phyloP scores from a whole-genome alignment of 23 red algal genomes.

The Gracilaria domingensis region DNA sequence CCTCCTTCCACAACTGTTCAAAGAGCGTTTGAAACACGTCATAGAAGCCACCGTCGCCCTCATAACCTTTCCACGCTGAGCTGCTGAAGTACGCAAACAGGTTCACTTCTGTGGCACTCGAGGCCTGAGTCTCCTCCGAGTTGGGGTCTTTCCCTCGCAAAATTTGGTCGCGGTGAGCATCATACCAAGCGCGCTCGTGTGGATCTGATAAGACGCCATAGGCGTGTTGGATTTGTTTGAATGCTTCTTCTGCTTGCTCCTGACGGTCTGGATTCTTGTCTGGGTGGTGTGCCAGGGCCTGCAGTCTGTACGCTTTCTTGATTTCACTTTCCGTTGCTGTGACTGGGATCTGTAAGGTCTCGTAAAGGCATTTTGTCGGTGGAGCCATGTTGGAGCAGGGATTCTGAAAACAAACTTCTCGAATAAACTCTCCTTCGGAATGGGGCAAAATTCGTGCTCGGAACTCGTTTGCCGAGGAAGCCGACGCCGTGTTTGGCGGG shows the following conservation, averaged over 20 bases:
- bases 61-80: conserved; percentile 80
- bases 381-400: conserved; percentile 11
- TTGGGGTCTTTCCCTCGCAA: conserved; percentile 79
- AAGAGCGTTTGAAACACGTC: conserved; percentile 82
- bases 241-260: conserved; percentile 73
- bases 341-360: conserved; percentile 70
- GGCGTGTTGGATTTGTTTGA: conserved; percentile 89
- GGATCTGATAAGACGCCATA: conserved; percentile 94
- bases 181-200: conserved; percentile 98
- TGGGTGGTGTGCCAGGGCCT: conserved; percentile 82
- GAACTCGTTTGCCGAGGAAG: too few species aligned
- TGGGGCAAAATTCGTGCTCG: neutral
- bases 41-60: conserved; percentile 71
- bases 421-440: neutral
- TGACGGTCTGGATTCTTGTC: conserved; percentile 91
- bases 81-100: conserved; percentile 84
- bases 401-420: neutral
- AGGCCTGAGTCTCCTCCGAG: conserved; percentile 43
- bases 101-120: conserved; percentile 73
- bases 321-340: conserved; percentile 90
- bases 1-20: conserved; percentile 74
- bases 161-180: conserved; percentile 92
- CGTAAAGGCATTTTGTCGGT: conserved; percentile 85
- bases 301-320: conserved; percentile 80
- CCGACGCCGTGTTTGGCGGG: neutral